Evolutionary conservation across 495 filamentous ascomycete genomes (phyloP), one percentile per base, ranked within the genome.

Genomic region (Lasiosphaeria ovina): DNA sequence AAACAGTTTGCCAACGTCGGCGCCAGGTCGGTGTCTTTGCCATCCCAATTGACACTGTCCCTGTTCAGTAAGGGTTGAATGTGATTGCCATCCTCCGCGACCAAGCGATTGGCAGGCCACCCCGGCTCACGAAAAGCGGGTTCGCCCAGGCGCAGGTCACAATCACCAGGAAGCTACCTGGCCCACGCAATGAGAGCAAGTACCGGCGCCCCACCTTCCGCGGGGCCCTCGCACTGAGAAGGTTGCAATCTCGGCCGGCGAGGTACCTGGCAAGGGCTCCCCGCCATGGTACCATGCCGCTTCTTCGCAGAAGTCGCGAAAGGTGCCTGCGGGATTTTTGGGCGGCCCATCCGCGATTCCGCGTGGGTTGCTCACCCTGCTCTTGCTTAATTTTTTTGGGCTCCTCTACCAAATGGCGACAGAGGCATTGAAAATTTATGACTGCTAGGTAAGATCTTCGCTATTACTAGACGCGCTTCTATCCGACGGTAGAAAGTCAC

Each of bases 311-410:
- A 14, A 36, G 54, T 60, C 53, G 35, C 33, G 56, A 58, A 51
- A 33, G 24, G 54, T 57, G 63, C 40, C 62, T 74, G 72, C 70
- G 72, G 70, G 70, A 74, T 74, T 74, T 74, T 72, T 69, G 62
- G 64, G 60, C 63, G 68, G 59, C 54, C 57, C 57, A 61, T 62
- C 62, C 32, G 48, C 45, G 33, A 45, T 57, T 55, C 56, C 44
- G 44, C 11, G 44, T 42, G 7, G 38, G 2, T 14, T 42, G 38
- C 45, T 58, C 45, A 40, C 12, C 10, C 17, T 44, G 50, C 32
- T 57, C 24, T 34, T 48, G 31, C 16, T 48, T 38, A 16, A n/a
- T 55, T 17, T 32, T 14, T 24, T 12, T 35, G 16, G n/a, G 14
- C n/a, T 38, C 1, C 52, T 44, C 10, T 36, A 3, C 35, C 32